Evolutionary conservation across 169 alveolate genomes (phyloP), one percentile per base, ranked within the genome.

Genomic region (Eimeria maxima): DNA sequence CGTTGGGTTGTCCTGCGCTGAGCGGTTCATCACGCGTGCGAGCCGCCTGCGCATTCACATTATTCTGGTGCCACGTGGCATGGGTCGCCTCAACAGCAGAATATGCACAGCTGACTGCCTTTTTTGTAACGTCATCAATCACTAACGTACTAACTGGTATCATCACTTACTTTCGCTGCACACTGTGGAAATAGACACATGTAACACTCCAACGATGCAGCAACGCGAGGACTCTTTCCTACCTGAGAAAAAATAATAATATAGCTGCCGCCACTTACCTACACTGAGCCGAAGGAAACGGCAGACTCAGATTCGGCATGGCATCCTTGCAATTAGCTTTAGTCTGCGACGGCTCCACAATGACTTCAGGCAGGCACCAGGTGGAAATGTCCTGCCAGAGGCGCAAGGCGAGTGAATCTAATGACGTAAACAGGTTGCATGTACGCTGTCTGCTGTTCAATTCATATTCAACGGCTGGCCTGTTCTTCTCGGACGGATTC

Each of bases 281-380:
- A 73, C 93, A 86, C 80, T 86, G 93, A 50, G 93, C 93, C 27
- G 93, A 86, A 60, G 93, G 93, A 47, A 86, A 86, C 8, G 81
- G 80, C 24, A 86, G 81, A 53, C 93, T 86, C 55, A 86, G 93
- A 42, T 86, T 55, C 3, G 93, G 63, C 93, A 86, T 86, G 33
- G 93, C 93, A 4, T 16, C 65, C 44, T 86, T 60, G 93, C 93
- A 86, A 47, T 86, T 86, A 44, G 93, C 93, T 60, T 29, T 86
- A 1, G 93, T 20, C 78, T 86, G 81, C 65, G 81, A 33, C n/a
- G 47, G 93, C 93, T 81, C 63, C 29, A 86, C 29, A 6, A 45
- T 60, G n/a, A 86, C 93, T 57, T 86, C 93, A 33, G 76, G 93
- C 22, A 33, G 80, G 20, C 93, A 86, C 93, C 93, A 86, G 3